A percentile compares a stretch with the other conserved stretches of the same genome.
Evolutionary conservation across 2,329 filamentous ascomycete genomes (phyloP).

Genomic region (Pyrenophora seminiperda): DNA sequence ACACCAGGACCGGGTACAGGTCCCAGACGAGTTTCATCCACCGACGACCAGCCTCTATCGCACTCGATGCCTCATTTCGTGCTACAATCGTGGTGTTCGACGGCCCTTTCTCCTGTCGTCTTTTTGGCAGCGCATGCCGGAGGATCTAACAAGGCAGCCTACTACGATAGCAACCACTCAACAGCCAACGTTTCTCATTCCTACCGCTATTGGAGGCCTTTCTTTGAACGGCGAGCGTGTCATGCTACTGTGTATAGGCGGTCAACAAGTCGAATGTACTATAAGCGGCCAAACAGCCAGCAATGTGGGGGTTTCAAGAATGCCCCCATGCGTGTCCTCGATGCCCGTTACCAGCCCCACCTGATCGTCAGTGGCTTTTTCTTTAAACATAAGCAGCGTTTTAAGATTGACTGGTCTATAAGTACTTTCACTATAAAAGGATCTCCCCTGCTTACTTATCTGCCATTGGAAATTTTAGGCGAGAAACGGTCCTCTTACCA

Average conservation of each 20-base stretch:
- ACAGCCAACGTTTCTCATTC: not conserved
- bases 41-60: not conserved
- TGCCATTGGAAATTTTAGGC: conserved; percentile 1
- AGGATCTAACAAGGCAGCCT: conserved; percentile 11
- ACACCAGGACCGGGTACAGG: not conserved
- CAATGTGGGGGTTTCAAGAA: conserved; percentile 9
- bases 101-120: conserved; percentile 8
- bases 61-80: not conserved
- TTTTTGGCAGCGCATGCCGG: conserved; percentile 18
- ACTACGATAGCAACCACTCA: conserved; percentile 6
- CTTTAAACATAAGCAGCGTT: conserved; percentile 6
- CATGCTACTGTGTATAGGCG: conserved; percentile 5
- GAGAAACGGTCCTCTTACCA: not conserved
- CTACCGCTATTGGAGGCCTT: conserved; percentile 4
- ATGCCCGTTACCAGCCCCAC: conserved; percentile 3
- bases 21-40: not conserved
- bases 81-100: not conserved
- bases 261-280: not conserved
- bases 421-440: too few species aligned
- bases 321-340: not conserved
- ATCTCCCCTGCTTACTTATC: not conserved
- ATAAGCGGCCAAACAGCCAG: not conserved
- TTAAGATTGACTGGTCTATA: not conserved
- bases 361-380: not conserved
- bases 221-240: conserved; percentile 1